Conservation (phyloP, 345 rosid species). For the Xanthoceras sorbifolium region DNA sequence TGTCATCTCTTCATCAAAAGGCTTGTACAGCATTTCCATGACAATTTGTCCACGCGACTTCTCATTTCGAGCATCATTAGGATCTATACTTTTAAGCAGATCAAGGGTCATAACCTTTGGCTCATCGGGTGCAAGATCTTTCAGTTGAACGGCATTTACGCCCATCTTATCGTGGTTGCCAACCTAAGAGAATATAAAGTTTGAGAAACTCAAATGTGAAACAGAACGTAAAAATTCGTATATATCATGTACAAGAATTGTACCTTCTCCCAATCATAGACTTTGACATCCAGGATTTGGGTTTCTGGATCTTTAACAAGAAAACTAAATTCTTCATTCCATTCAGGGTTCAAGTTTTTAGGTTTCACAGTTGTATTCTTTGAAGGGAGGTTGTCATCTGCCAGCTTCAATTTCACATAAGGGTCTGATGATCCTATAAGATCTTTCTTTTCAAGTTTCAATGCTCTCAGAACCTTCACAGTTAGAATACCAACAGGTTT, state of each 20-base stretch:
- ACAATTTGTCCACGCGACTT: slow-evolving; percentile 81
- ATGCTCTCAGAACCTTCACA: slow-evolving; percentile 71
- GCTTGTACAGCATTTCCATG: slow-evolving; percentile 64
- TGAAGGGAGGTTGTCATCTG: slow-evolving; percentile 70
- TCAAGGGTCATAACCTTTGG: slow-evolving; percentile 68
- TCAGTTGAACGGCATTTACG: slow-evolving; percentile 65
- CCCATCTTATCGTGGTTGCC: slow-evolving; percentile 96
- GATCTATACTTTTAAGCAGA: slow-evolving; percentile 76
- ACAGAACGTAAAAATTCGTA: neutral
- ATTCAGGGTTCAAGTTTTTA: slow-evolving; percentile 86
- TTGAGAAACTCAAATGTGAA: neutral
- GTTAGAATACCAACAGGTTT: slow-evolving; percentile 82
- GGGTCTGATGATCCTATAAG: slow-evolving; percentile 90
- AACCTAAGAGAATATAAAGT: slow-evolving; percentile 44
- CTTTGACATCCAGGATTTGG: slow-evolving; percentile 61
- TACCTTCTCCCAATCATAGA: slow-evolving; percentile 97
- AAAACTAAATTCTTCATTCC: slow-evolving; percentile 86
- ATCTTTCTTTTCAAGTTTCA: slow-evolving; percentile 85
- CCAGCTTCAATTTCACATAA: slow-evolving; percentile 77
- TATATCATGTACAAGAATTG: neutral
- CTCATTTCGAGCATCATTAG: slow-evolving; percentile 64
- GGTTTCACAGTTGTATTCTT: slow-evolving; percentile 84
- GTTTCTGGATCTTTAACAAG: slow-evolving; percentile 76
- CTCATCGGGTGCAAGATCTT: slow-evolving; percentile 77
- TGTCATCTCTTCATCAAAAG: slow-evolving; percentile 63